A percentile compares a stretch with the other conserved stretches of the same genome.
Conservation (phyloP, 495 filamentous ascomycete genomes). For the Neurospora tetraspora region DNA sequence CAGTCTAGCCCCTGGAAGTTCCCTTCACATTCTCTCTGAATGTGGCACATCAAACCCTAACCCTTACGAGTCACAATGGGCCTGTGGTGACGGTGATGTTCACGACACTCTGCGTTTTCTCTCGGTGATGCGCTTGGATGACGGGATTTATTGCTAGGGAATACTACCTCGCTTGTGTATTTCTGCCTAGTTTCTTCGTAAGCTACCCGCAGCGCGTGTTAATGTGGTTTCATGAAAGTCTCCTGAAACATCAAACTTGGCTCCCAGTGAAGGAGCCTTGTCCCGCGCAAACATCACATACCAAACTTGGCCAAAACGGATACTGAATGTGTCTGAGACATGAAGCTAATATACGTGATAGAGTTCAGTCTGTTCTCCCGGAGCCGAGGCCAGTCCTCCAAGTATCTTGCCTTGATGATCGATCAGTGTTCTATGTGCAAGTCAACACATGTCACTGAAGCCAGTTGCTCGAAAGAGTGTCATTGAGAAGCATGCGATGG, state of each 20-base stretch:
- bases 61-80: background rate
- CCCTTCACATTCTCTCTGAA: background rate
- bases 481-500: background rate
- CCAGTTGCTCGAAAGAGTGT: background rate
- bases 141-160: background rate
- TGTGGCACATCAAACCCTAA: background rate
- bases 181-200: background rate
- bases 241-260: background rate
- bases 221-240: background rate
- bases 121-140: background rate
- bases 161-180: background rate
- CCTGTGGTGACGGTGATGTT: background rate
- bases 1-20: background rate
- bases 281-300: background rate
- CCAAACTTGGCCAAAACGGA: background rate
- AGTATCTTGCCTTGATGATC: background rate
- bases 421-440: background rate
- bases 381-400: background rate
- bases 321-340: background rate
- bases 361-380: background rate
- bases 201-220: background rate
- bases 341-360: background rate
- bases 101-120: background rate
- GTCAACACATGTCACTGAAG: background rate
- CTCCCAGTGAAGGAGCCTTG: background rate